Base-by-base conservation (phyloP, 2,329 filamentous ascomycete genomes). In the Arthroderma sp. region DNA sequence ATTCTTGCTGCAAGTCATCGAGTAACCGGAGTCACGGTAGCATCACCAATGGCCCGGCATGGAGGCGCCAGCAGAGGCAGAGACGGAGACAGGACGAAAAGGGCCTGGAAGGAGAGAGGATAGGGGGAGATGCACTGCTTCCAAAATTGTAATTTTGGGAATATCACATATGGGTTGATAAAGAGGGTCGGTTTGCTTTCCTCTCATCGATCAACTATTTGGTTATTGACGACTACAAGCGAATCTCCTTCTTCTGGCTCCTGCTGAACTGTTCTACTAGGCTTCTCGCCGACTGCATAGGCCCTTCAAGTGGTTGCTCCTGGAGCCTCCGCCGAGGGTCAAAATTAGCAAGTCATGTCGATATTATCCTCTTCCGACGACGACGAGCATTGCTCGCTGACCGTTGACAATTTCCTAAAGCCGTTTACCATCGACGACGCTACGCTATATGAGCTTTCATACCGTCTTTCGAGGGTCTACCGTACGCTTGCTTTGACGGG, bases 391-490 rank as follows among this genome's bases (percentile, higher is more conserved):
- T 21, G 15, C 23, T 55, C 37, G 11, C 38, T 9, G 21, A 17
- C 37, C n/a, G 56, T 60, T 38, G 54, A 59, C 21, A 51, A 35
- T 6, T 61, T 59, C 47, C 35, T 61, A 28, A 33, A 52, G 6
- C 59, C 59, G 2, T 51, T 61, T 8, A 31, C 49, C 2, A 38
- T 61, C 11, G 57, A 59, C 35, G 57, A 59, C 33, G 51, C 54
- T 31, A 66, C 61, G 17, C 64, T 73, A 6, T 71, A 73, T 61
- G 61, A 63, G 17, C 61, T 74, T 11, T 69, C 72, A 1, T 68
- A 67, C 59, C 66, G 68, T 17, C 66, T 73, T 38, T 72, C 70
- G 13, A 62, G 63, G 35, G 67, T 68, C 17, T 74, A 71, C 57
- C 65, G 64, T 25, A 62, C 70, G 31, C 63, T 74, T 31, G 72